Percentiles rank a stretch among this genome's conserved stretches.
These are phyloP conservation scores for Tylopilus felleus DNA, from an alignment of 768 basidiomycete genomes.

Conservation along the genomic window DNA sequence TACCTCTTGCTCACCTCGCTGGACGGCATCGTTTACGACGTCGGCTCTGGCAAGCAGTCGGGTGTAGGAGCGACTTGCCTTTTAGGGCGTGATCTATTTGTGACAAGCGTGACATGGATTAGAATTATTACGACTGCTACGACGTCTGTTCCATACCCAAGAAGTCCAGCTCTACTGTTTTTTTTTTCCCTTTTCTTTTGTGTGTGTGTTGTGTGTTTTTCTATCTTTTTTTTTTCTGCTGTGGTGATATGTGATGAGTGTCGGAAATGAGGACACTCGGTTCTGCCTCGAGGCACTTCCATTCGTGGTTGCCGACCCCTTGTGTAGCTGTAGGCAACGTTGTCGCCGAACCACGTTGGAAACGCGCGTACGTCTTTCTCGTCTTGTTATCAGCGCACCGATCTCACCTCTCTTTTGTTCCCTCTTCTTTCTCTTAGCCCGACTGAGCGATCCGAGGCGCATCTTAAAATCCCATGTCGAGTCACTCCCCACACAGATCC, in stretches of 20 bases:
- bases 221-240: background rate
- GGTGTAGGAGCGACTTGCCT: too few species aligned
- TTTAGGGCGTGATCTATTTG: too few species aligned
- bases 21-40: slow-evolving; percentile 2
- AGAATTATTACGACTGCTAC: too few species aligned
- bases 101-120: background rate
- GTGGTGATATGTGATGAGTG: background rate
- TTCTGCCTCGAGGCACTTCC: slow-evolving; percentile 47
- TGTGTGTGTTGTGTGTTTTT: too few species aligned
- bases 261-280: slow-evolving; percentile 8
- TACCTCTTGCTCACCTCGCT: slow-evolving; percentile 18
- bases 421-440: slow-evolving; percentile 7
- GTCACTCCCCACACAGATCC: slow-evolving; percentile 55
- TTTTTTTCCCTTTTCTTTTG: too few species aligned
- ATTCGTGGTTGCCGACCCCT: slow-evolving; percentile 41
- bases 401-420: slow-evolving; percentile 34
- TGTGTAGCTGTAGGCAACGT: slow-evolving; percentile 36
- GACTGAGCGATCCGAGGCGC: background rate
- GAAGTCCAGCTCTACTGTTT: too few species aligned
- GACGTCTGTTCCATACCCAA: too few species aligned
- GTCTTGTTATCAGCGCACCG: slow-evolving; percentile 30
- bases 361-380: slow-evolving; percentile 45
- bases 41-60: too few species aligned
- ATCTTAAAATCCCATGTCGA: slow-evolving; percentile 45
- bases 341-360: slow-evolving; percentile 56